Evolutionary conservation across 148 eudicot species (phyloP), one percentile per base, ranked within the genome.

Genomic region (Suaeda aralocaspica): DNA sequence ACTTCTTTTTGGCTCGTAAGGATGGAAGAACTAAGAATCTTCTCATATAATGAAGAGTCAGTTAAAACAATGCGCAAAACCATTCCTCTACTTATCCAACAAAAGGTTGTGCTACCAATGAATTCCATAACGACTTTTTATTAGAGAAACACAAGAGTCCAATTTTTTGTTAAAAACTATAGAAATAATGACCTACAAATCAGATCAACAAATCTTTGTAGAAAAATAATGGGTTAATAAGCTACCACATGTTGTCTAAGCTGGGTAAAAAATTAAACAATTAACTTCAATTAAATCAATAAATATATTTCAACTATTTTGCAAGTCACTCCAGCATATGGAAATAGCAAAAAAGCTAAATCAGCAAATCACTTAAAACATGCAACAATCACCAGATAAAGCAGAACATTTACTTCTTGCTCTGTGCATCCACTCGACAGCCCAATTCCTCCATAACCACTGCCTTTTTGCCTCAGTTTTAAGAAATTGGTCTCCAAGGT

Each of bases 391-490:
- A 21, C 33, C 26, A 30, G 42, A 39, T 68, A 39, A 48, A 34
- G 64, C 30, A 51, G 46, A 76, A 51, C 21, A 67, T 39, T 65
- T 87, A 91, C 97, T 69, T 79, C 12, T 91, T 77, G 68, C 69
- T 82, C 74, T 86, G 85, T 70, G 77, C 83, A 82, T 84, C 88
- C 72, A 91, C 67, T 42, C 86, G 64, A 94, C 91, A 46, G 91
- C 88, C 99, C 99, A 94, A 70, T 94, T 96, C 56, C 99, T 65
- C 99, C 99, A 82, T 91, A 94, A 33, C 99, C 96, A 75, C 93
- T 84, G 60, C 78, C 84, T 31, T 77, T 64, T 55, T 55, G 80
- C 78, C 78, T 86, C 21, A 82, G 83, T 71, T 94, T 94, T 44
- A 91, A 68, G 67, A 94, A 94, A 79, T 85, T 91, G 52, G 97